These are phyloP conservation scores for Erysimum pusillum DNA, from an alignment of 441 rosid species.

Conservation along the genomic window DNA sequence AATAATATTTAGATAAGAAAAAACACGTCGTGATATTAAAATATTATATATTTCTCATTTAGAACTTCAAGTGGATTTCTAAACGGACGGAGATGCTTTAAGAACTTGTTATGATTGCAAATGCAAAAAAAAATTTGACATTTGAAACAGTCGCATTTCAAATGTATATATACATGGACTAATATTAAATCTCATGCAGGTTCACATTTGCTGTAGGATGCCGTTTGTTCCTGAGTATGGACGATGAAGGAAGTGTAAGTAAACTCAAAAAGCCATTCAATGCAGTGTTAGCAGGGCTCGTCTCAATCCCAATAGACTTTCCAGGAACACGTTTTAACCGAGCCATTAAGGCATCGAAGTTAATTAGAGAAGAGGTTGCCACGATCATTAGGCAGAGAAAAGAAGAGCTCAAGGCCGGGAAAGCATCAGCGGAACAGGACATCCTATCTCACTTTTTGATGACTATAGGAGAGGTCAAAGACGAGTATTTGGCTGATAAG, in stretches of 20 bases:
- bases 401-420: constrained; percentile 37
- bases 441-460: constrained; percentile 52
- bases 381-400: constrained; percentile 44
- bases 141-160: too few relatives aligned
- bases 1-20: too few relatives aligned
- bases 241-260: constrained; percentile 41
- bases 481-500: constrained; percentile 52
- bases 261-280: constrained; percentile 42
- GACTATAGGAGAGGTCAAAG: constrained; percentile 43
- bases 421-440: constrained; percentile 42
- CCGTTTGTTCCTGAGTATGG: constrained; percentile 51
- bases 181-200: constrained; percentile 10
- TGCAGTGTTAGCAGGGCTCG: constrained; percentile 42
- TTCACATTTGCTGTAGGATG: constrained; percentile 57
- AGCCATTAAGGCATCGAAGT: constrained; percentile 50
- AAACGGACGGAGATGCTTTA: too few relatives aligned
- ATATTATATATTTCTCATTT: too few relatives aligned
- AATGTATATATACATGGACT: too few relatives aligned
- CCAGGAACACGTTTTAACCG: constrained; percentile 54
- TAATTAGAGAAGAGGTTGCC: constrained; percentile 46
- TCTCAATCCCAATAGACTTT: constrained; percentile 51
- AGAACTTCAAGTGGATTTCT: too few relatives aligned
- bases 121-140: too few relatives aligned
- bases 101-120: too few relatives aligned
- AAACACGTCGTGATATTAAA: too few relatives aligned